Conservation (phyloP, 352 stramenopile species). For the Phytophthora niederhauseri region DNA sequence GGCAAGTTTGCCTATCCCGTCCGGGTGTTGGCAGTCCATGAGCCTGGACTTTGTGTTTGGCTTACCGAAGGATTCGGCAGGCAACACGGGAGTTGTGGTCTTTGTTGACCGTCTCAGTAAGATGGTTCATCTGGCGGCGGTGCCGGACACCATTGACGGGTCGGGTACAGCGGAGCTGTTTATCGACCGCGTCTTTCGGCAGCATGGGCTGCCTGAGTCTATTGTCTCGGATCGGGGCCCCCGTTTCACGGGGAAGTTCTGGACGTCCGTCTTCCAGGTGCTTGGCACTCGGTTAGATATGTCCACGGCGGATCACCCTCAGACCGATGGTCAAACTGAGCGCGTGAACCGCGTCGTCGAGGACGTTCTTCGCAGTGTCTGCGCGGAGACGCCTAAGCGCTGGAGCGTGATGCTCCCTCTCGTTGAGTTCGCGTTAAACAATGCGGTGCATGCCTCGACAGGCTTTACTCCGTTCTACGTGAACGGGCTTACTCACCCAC, state of each 20-base stretch:
- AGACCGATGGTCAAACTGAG: too few species aligned
- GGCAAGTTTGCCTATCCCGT: slow-evolving; percentile 17
- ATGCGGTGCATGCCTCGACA: slow-evolving; percentile 26
- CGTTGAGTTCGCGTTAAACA: slow-evolving; percentile 27
- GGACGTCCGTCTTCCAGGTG: too few species aligned
- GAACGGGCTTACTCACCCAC: slow-evolving; percentile 5
- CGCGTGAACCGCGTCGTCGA: slow-evolving; percentile 27
- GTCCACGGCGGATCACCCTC: too few species aligned
- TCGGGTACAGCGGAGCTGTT: background rate
- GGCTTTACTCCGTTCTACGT: slow-evolving; percentile 11
- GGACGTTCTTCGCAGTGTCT: slow-evolving; percentile 29
- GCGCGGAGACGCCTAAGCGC: slow-evolving; percentile 13
- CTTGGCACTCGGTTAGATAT: too few species aligned
- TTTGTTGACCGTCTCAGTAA: slow-evolving; percentile 34
- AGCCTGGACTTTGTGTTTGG: slow-evolving; percentile 35
- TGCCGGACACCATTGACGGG: background rate
- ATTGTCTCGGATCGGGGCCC: too few species aligned
- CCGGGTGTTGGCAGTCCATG: slow-evolving; percentile 22
- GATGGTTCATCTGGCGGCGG: slow-evolving; percentile 14
- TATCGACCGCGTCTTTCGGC: background rate
- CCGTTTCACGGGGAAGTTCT: too few species aligned
- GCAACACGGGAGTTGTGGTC: slow-evolving; percentile 24
- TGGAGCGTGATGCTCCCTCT: slow-evolving; percentile 32
- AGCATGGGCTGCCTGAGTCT: background rate
- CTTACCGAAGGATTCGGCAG: slow-evolving; percentile 12